A percentile compares a stretch with the other conserved stretches of the same genome.
These are phyloP conservation scores for Diaporthe capsici DNA, from an alignment of 2,329 filamentous ascomycete genomes.

Conservation along the genomic window DNA sequence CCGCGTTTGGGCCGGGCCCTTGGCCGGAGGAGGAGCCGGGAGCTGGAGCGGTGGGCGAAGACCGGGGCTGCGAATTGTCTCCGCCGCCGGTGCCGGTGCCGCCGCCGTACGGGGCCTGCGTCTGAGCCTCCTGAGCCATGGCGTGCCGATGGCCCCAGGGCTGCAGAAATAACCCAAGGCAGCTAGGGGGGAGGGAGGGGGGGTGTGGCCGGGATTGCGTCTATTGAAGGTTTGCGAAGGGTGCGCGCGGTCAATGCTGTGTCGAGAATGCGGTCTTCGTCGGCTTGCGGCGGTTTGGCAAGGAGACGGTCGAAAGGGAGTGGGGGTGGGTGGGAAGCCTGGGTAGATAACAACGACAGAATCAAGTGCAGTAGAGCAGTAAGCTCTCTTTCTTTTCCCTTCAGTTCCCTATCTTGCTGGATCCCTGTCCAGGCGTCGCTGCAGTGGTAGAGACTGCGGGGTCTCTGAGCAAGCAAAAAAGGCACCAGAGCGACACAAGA, in stretches of 20 bases:
- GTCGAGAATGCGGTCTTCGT: constrained; percentile 38
- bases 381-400: background rate
- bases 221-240: constrained; percentile 33
- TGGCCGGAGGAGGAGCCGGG: constrained; percentile 40
- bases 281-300: constrained; percentile 42
- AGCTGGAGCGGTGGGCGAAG: constrained; percentile 37
- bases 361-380: background rate
- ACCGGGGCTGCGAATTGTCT: constrained; percentile 37
- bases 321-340: constrained; percentile 32
- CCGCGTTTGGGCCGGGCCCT: constrained; percentile 41
- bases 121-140: constrained; percentile 34
- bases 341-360: constrained; percentile 28
- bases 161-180: constrained; percentile 25
- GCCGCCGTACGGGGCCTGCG: constrained; percentile 13
- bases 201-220: constrained; percentile 15
- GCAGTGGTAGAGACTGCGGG: constrained; percentile 14
- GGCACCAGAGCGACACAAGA: constrained; percentile 24
- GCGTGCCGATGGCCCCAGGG: constrained; percentile 35
- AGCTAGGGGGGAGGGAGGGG: background rate
- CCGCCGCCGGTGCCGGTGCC: constrained; percentile 17
- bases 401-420: constrained; percentile 2
- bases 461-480: background rate
- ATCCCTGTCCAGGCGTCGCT: constrained; percentile 16
- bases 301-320: constrained; percentile 22
- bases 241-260: constrained; percentile 33